Percentiles rank a stretch among this genome's conserved stretches.
These are phyloP conservation scores for Adiantum capillusveneris DNA, from an alignment of 75 land plant genomes.

Conservation along the genomic window DNA sequence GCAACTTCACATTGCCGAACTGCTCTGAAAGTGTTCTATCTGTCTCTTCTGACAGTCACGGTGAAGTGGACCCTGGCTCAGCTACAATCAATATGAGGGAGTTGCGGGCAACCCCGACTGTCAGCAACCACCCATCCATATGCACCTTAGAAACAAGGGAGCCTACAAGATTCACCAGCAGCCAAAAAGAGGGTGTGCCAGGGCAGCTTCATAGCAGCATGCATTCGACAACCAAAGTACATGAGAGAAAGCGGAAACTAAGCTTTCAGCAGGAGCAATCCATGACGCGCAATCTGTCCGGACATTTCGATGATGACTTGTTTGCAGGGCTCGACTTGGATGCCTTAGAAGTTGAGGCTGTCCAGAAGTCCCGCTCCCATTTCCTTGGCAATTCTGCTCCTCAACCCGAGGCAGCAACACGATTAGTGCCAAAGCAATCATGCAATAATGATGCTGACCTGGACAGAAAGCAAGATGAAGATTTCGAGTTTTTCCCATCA, in stretches of 20 bases:
- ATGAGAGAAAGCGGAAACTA: conserved; percentile 58
- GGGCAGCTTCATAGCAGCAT: too few relatives aligned
- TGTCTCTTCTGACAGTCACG: too few relatives aligned
- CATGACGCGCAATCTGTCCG: not conserved
- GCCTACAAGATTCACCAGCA: too few relatives aligned
- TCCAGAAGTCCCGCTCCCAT: conserved; percentile 29
- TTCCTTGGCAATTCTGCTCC: conserved; percentile 4
- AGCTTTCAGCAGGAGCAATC: conserved; percentile 18
- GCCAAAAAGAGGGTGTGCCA: too few relatives aligned
- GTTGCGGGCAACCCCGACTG: too few relatives aligned
- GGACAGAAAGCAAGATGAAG: conserved; percentile 1
- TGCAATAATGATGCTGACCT: not conserved
- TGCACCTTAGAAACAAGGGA: too few relatives aligned
- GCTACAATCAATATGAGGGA: too few relatives aligned
- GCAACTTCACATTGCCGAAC: too few relatives aligned
- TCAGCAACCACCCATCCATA: too few relatives aligned
- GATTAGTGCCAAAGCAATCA: too few relatives aligned
- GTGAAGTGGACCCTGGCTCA: too few relatives aligned
- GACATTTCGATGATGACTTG: conserved; percentile 49
- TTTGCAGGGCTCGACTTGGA: conserved; percentile 82
- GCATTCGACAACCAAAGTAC: conserved; percentile 8
- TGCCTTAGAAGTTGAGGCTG: conserved; percentile 83
- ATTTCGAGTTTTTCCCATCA: conserved; percentile 13
- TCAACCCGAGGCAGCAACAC: not conserved
- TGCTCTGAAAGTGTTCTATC: too few relatives aligned